Evolutionary conservation across 2,329 filamentous ascomycete genomes (phyloP), one percentile per base, ranked within the genome.

Genomic region (Ambrosiella xylebori): DNA sequence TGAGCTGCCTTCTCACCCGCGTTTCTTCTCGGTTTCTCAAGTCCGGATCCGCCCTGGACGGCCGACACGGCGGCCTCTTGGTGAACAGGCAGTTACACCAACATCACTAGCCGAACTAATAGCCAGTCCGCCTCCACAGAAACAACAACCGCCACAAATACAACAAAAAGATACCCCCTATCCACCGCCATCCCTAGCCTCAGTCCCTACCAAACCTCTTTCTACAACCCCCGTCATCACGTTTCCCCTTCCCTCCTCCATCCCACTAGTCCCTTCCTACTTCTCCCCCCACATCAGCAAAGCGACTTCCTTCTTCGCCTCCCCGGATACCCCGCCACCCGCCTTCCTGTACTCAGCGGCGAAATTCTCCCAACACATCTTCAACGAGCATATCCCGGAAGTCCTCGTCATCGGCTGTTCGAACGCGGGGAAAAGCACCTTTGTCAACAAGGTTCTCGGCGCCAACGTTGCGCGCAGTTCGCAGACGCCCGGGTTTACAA

Each of bases 361-460:
- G 41, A 64, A 66, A 50, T 73, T 79, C 61, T 71, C 73, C 57
- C 65, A 76, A 64, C 71, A 81, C 60, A 71, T 71, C 37, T 65
- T 71, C 64, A 81, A 81, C 66, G 72, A 72, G 27, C 70, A 71
- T 61, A 68, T 74, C 3, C 79, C 79, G 50, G 79, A 82, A 63
- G 78, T 95, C 55, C 85, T 87, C 66, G 77, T 95, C 51, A 80
- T 94, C 41, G 88, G 88, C 49, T 88, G 90, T 65, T 89, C 88
- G 63, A 95, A 95, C 66, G 88, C 89, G 47, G 88, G 88, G 66
- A 95, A 95, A 68, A 93, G 87, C 1, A 88, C 87, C 13, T 85
- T 94, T 63, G 83, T 95, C 70, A 95, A 95, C 66, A 85, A 85
- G 15, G 77, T 95, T 39, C 79, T 84, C 1, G 82, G 82, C 39